Evolutionary conservation across 371 early-diverging fungal genomes (phyloP), one percentile per base, ranked within the genome.

Genomic region (Mucor sp.): DNA sequence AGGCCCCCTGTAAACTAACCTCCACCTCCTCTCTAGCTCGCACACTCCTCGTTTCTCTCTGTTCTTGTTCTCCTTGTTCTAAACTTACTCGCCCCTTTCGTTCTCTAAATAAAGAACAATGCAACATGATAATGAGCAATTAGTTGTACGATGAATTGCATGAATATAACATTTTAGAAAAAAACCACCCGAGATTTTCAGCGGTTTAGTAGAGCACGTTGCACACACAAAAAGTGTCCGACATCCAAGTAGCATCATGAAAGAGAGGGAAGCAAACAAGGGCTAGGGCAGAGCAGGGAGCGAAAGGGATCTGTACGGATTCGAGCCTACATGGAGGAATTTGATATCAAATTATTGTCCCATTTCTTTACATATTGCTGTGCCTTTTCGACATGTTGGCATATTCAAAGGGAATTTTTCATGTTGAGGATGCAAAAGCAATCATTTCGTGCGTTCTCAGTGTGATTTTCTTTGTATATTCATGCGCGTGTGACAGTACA

Each of bases 11-110:
- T 53, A 53, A 53, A 47, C 9, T 53, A 23, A 5, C 27, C 53
- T 53, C 53, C 25, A 23, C 23, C 53, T 53, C 53, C 23, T 53
- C 14, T 21, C 11, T n/a, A n/a, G 37, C 37, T 37, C 14, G 37
- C 37, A 37, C 50, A 17, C 53, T 53, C 53, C 23, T 53, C 14
- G 12, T 97, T 9, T 91, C 98, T 12, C 96, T 97, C 3, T 98
- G 97, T 74, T 93, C 95, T 12, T 97, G 96, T 71, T 90, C 94
- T 67, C 97, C 91, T 83, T 97, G 97, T 76, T 98, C 90, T 85
- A 96, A 95, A 81, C 97, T 97, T 76, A 93, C 95, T 70, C 87
- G 88, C 41, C 87, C 92, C 75, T 97, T 19, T 81, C 95, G 37
- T 35, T 23, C 47, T 21, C n/a, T 21, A 5, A 47, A 47, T 21